These are phyloP conservation scores for Sicyos baderoa DNA, from an alignment of 306 rosid genomes.

Conservation along the genomic window DNA sequence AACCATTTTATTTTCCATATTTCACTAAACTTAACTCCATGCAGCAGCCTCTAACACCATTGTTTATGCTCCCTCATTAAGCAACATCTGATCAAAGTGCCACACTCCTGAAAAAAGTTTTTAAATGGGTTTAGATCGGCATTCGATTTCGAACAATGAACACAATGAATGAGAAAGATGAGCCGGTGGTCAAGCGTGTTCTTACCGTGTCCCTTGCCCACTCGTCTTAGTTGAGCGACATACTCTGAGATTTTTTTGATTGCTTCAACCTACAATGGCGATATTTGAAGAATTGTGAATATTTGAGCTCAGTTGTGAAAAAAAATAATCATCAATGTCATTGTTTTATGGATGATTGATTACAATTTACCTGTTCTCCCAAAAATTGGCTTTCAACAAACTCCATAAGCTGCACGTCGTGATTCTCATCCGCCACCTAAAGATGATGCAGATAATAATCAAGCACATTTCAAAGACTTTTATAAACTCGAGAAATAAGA, in stretches of 20 bases:
- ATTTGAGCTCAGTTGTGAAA: background rate
- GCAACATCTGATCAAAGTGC: conserved; percentile 88
- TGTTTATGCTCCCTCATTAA: conserved; percentile 23
- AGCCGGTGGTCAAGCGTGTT: background rate
- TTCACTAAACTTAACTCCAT: background rate
- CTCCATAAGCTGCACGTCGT: conserved; percentile 67
- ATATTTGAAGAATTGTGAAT: background rate
- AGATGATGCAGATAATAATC: background rate
- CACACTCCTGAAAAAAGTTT: conserved; percentile 59
- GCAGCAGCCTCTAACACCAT: background rate
- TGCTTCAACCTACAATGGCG: conserved; percentile 53
- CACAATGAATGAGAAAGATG: background rate
- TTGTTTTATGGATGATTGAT: background rate
- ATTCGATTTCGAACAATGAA: background rate
- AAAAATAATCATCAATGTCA: background rate
- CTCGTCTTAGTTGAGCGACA: conserved; percentile 90
- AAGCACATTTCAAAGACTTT: background rate
- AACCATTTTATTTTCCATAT: conserved; percentile 10
- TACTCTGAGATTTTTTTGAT: conserved; percentile 79
- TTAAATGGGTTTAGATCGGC: background rate
- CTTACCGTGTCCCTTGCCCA: conserved; percentile 91
- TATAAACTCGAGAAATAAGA: background rate
- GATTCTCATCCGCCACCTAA: conserved; percentile 58
- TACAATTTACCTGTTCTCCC: conserved; percentile 93
- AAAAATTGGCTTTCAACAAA: conserved; percentile 62